Evolutionary conservation across 495 filamentous ascomycete species (phyloP).

Genomic region (Penicillium waksmanii): DNA sequence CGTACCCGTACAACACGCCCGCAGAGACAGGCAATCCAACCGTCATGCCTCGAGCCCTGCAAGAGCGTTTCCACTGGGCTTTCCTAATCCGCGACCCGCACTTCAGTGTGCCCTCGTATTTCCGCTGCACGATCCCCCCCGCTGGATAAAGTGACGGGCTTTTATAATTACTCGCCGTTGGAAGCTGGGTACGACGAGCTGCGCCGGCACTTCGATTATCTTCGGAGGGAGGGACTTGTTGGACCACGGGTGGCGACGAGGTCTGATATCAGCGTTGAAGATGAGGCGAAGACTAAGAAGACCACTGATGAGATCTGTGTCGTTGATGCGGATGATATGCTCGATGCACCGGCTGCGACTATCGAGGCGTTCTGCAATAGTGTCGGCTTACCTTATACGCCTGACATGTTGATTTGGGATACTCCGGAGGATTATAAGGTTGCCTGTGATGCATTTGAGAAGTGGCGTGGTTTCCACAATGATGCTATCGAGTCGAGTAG

Average conservation of each 20-base stretch:
- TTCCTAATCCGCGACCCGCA: conserved; percentile 96
- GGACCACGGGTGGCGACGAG: conserved; percentile 61
- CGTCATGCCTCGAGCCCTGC: conserved; percentile 69
- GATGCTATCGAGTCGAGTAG: conserved; percentile 82
- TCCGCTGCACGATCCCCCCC: conserved; percentile 96
- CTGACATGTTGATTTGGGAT: conserved; percentile 82
- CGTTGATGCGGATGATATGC: conserved; percentile 92
- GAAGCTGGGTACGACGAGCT: conserved; percentile 93
- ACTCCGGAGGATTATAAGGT: conserved; percentile 65
- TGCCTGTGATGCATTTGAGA: conserved; percentile 78
- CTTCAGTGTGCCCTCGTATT: conserved; percentile 86
- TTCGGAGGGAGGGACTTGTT: conserved; percentile 62
- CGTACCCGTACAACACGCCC: conserved; percentile 61
- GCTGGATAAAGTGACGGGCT: conserved; percentile 77
- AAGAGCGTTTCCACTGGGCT: conserved; percentile 85
- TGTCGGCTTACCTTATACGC: conserved; percentile 71
- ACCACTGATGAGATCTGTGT: conserved; percentile 70
- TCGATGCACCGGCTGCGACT: conserved; percentile 75
- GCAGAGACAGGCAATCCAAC: conserved; percentile 75
- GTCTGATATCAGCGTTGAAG: conserved; percentile 27
- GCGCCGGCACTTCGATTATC: conserved; percentile 81
- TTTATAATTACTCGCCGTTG: conserved; percentile 77
- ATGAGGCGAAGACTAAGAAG: conserved; percentile 15
- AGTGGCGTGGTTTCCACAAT: conserved; percentile 96
- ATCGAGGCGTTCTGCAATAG: conserved; percentile 77